A percentile compares a stretch with the other conserved stretches of the same genome.
Evolutionary conservation across 2,329 filamentous ascomycete genomes (phyloP).

Genomic region (Venturia nashicola): DNA sequence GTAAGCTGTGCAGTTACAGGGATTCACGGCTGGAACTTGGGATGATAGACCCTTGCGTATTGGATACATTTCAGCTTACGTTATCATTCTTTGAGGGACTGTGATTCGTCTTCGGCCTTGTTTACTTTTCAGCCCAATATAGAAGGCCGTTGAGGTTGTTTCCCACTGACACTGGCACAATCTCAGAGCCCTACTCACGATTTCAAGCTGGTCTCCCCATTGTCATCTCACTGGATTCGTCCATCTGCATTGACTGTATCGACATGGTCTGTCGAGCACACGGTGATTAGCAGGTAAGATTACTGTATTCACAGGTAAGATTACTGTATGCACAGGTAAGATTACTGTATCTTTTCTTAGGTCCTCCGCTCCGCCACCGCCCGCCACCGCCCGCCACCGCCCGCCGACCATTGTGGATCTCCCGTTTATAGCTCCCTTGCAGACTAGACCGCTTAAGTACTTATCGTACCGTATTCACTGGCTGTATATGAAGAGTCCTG

Average conservation of each 20-base stretch:
- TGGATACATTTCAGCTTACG: background rate
- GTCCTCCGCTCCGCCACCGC: background rate
- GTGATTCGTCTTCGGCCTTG: too few species aligned
- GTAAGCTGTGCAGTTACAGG: background rate
- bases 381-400: background rate
- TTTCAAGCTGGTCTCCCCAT: background rate
- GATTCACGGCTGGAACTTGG: background rate
- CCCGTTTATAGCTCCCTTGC: background rate
- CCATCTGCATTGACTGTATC: too few species aligned
- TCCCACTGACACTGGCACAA: background rate
- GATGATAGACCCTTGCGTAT: background rate
- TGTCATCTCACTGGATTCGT: background rate
- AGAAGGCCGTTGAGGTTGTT: background rate
- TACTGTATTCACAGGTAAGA: too few species aligned
- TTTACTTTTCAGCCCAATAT: too few species aligned
- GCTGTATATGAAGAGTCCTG: too few species aligned
- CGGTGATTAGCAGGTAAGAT: too few species aligned
- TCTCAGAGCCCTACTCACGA: background rate
- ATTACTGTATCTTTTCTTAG: background rate
- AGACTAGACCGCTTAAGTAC: too few species aligned
- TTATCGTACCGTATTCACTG: too few species aligned
- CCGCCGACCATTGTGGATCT: background rate
- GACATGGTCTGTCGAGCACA: too few species aligned
- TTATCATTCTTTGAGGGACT: background rate
- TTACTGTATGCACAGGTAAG: too few species aligned